Evolutionary conservation across 2,329 filamentous ascomycete species (phyloP).

Genomic region (Nigrograna mackinnonii): DNA sequence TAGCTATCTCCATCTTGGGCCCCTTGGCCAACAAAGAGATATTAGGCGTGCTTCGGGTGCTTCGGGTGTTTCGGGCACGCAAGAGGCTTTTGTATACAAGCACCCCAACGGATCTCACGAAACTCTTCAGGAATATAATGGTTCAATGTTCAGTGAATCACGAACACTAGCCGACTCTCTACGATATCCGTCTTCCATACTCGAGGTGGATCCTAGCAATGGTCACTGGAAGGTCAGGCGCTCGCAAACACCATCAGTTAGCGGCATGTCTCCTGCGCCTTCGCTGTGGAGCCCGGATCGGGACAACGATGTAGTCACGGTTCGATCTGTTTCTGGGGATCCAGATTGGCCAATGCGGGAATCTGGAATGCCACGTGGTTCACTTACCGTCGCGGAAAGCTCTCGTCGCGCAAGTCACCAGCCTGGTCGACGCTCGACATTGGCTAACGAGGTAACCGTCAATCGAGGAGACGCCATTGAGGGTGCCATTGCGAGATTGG

Average conservation of each 20-base stretch:
- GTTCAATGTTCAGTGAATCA: slow-evolving; percentile 34
- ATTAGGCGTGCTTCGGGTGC: slow-evolving; percentile 16
- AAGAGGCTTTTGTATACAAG: slow-evolving; percentile 3
- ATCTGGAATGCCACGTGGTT: slow-evolving; percentile 12
- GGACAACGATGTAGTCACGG: slow-evolving; percentile 20
- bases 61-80: background rate
- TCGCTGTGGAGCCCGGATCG: slow-evolving; percentile 22
- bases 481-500: slow-evolving; percentile 4
- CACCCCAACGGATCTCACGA: slow-evolving; percentile 24
- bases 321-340: slow-evolving; percentile 28
- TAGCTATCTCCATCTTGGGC: slow-evolving; percentile 22
- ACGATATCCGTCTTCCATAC: slow-evolving; percentile 30
- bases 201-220: slow-evolving; percentile 33
- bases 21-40: slow-evolving; percentile 24
- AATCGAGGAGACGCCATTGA: slow-evolving; percentile 4
- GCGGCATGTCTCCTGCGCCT: too few relatives aligned
- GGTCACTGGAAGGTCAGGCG: slow-evolving; percentile 37
- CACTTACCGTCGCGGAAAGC: slow-evolving; percentile 7
- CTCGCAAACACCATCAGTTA: slow-evolving; percentile 5
- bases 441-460: background rate
- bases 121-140: slow-evolving; percentile 31
- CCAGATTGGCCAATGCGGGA: slow-evolving; percentile 29
- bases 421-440: slow-evolving; percentile 8
- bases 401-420: slow-evolving; percentile 4
- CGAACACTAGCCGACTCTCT: slow-evolving; percentile 37